These are phyloP conservation scores for Backusella mclennaniae DNA, from an alignment of 192 early-diverging fungal species.

Conservation along the genomic window DNA sequence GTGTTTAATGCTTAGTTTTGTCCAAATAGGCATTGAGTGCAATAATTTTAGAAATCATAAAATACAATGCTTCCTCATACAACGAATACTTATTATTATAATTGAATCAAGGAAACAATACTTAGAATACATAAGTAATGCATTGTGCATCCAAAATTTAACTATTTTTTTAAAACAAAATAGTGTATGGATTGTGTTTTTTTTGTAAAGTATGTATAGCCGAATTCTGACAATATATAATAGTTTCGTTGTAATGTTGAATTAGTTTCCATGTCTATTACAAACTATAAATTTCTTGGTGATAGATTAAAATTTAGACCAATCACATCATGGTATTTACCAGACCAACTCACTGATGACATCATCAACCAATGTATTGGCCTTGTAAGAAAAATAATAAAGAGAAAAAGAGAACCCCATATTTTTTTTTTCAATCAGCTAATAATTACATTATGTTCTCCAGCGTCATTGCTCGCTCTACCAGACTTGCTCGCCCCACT, in stretches of 20 bases:
- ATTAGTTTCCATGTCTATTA: too few relatives aligned
- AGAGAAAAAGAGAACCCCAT: neutral
- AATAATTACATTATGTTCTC: conserved; percentile 33
- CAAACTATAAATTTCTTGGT: neutral
- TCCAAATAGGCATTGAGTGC: neutral
- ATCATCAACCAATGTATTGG: neutral
- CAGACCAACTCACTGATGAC: neutral
- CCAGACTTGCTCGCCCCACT: conserved; percentile 41
- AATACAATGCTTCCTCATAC: neutral
- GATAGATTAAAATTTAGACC: neutral
- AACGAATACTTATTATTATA: too few relatives aligned
- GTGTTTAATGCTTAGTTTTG: neutral
- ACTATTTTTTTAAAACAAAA: too few relatives aligned
- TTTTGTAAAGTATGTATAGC: too few relatives aligned
- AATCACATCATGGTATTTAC: neutral
- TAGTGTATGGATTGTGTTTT: too few relatives aligned
- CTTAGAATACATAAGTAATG: too few relatives aligned
- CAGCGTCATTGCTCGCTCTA: conserved; percentile 43
- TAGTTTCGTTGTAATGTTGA: too few relatives aligned
- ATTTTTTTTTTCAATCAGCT: neutral
- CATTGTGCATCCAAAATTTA: too few relatives aligned
- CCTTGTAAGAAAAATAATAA: conserved; percentile 6
- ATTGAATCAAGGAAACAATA: too few relatives aligned
- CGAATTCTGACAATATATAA: too few relatives aligned
- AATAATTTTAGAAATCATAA: neutral